Conservation (phyloP, 768 basidiomycete genomes). For the Terana coerulea region DNA sequence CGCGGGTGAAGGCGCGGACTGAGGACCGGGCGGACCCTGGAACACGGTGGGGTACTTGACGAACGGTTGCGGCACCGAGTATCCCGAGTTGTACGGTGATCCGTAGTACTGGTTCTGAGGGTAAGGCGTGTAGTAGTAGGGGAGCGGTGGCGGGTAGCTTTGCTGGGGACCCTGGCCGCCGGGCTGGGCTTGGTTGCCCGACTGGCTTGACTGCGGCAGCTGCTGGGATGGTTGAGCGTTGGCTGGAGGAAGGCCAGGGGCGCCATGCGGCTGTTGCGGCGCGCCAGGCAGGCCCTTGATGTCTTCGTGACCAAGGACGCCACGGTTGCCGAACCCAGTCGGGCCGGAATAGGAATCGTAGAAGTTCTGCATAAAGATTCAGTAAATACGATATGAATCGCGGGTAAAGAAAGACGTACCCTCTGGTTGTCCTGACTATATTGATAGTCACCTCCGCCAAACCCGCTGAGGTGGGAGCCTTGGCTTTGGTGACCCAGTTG, state of each 20-base stretch:
- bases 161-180: conserved; percentile 63
- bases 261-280: conserved; percentile 43
- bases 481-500: conserved; percentile 61
- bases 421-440: conserved; percentile 60
- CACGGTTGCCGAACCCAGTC: conserved; percentile 59
- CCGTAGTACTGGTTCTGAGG: conserved; percentile 78
- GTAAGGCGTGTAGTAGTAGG: conserved; percentile 57
- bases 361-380: conserved; percentile 46
- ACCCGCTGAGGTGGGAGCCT: conserved; percentile 45
- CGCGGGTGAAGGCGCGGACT: conserved; percentile 59
- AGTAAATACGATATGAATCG: neutral
- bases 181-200: conserved; percentile 52
- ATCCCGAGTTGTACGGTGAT: conserved; percentile 58
- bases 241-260: conserved; percentile 48
- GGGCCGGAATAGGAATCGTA: conserved; percentile 74
- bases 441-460: conserved; percentile 61
- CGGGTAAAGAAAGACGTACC: conserved; percentile 36
- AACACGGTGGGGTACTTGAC: conserved; percentile 79
- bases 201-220: conserved; percentile 44
- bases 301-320: conserved; percentile 69
- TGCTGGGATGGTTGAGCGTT: conserved; percentile 54
- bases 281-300: conserved; percentile 63
- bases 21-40: conserved; percentile 68
- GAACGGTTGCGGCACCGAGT: conserved; percentile 60
- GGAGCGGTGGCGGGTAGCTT: conserved; percentile 54